Percentiles rank a stretch among this genome's conserved stretches.
phyloP scores from a whole-genome alignment of 805 yeast genomes.

The Candida railenensis region DNA sequence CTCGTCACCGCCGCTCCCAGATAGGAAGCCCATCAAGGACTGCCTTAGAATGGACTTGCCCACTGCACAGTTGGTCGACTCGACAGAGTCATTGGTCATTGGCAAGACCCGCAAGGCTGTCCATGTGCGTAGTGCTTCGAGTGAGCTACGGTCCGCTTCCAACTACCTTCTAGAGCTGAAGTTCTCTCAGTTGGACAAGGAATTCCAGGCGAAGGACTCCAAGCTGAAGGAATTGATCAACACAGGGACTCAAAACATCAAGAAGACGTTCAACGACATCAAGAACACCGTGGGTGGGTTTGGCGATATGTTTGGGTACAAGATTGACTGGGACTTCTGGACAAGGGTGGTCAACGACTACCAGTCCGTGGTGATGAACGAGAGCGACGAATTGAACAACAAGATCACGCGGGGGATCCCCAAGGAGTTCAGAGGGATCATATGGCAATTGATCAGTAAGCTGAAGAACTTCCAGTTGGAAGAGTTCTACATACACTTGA shows the following conservation, averaged over 20 bases:
- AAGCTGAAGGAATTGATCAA: slow-evolving; percentile 47
- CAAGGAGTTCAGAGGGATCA: slow-evolving; percentile 76
- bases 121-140: too few species aligned
- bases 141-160: slow-evolving; percentile 4
- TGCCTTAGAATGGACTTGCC: slow-evolving; percentile 22
- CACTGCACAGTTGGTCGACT: slow-evolving; percentile 10
- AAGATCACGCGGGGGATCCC: slow-evolving; percentile 82
- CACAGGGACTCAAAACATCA: slow-evolving; percentile 38
- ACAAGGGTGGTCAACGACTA: slow-evolving; percentile 76
- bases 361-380: slow-evolving; percentile 58
- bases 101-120: background rate
- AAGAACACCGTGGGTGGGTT: slow-evolving; percentile 47
- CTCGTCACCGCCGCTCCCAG: slow-evolving; percentile 31
- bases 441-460: slow-evolving; percentile 88
- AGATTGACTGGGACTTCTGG: slow-evolving; percentile 87
- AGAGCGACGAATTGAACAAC: slow-evolving; percentile 56
- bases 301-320: slow-evolving; percentile 28
- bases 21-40: slow-evolving; percentile 26
- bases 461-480: slow-evolving; percentile 67
- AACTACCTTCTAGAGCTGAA: slow-evolving; percentile 62
- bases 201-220: slow-evolving; percentile 48
- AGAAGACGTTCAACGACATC: slow-evolving; percentile 46
- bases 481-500: slow-evolving; percentile 53
- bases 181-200: slow-evolving; percentile 53
- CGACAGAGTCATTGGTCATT: background rate